Evolutionary conservation across 441 rosid species (phyloP), one percentile per base, ranked within the genome.

Genomic region (Jatropha multifida): DNA sequence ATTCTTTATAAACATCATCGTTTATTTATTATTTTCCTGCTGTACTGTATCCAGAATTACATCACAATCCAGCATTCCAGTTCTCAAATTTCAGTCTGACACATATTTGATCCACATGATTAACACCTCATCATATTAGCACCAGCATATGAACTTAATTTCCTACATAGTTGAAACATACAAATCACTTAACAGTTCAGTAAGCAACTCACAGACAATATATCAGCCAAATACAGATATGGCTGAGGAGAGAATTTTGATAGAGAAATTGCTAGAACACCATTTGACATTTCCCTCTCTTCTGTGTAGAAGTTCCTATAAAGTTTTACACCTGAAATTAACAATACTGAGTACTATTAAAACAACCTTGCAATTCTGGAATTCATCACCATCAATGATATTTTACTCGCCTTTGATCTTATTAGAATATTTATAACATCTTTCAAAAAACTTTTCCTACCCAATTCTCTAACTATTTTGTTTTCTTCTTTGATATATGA

Each of bases 251-350:
- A 76, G 65, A 80, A 69, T 79, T 86, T 90, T 44, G 83, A 74
- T 70, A 85, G 87, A 78, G 51, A 75, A 78, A 94, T 85, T 44
- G 92, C 93, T 14, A 91, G 67, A 64, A 94, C 95, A 60, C 97
- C 97, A 55, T 89, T 87, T 42, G 83, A 74, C 79, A 73, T 81
- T 81, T 94, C 98, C 75, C 85, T 85, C 71, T 91, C 91, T 86
- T 89, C 90, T 12, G 92, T 42, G 74, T 90, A 94, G 76, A 90
- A 92, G 76, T 86, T 90, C 80, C 92, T 76, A 73, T 92, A 94
- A 74, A 90, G 81, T 82, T 51, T 70, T 59, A 90, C 87, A 66
- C 96, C 94, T 88, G 84, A 23, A n/a, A 10, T 75, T 65, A 14
- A 67, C 58, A 74, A 44, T 42, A 55, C 2, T 14, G 32, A 4